Evolutionary conservation across 1,284 basidiomycete genomes (phyloP).

Genomic region (Rugosomyces carneus): DNA sequence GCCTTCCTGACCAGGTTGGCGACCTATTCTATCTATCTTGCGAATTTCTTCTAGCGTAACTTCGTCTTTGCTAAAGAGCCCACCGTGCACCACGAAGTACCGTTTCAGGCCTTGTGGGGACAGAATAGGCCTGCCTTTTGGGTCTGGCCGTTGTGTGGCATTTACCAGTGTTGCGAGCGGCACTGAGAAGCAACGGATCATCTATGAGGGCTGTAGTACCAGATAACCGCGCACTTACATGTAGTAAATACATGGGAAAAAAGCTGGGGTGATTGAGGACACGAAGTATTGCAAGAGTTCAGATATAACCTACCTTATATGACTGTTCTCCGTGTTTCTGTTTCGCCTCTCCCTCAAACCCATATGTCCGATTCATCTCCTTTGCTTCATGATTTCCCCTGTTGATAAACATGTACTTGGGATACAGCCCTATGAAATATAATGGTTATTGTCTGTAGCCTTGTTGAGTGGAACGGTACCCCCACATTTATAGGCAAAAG

Average conservation of each 20-base stretch:
- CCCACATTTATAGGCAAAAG: constrained; percentile 93
- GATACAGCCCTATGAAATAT: constrained; percentile 76
- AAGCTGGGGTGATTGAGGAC: constrained; percentile 45
- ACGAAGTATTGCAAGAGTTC: neutral
- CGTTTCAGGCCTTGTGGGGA: constrained; percentile 82
- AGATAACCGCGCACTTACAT: constrained; percentile 42
- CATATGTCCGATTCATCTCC: constrained; percentile 86
- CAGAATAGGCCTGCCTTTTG: constrained; percentile 52
- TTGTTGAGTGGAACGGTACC: constrained; percentile 1
- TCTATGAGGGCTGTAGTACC: constrained; percentile 5
- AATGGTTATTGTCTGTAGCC: constrained; percentile 7
- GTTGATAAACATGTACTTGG: constrained; percentile 83
- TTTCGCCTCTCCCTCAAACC: constrained; percentile 96
- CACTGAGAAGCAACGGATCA: constrained; percentile 41
- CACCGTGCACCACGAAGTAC: constrained; percentile 95
- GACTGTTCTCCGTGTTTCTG: constrained; percentile 92
- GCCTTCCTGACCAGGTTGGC: constrained; percentile 92
- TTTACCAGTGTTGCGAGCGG: constrained; percentile 86
- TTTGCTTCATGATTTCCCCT: constrained; percentile 97
- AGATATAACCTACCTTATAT: constrained; percentile 54
- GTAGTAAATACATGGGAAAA: constrained; percentile 91
- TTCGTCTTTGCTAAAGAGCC: constrained; percentile 91
- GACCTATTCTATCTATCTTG: constrained; percentile 81
- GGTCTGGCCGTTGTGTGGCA: constrained; percentile 57
- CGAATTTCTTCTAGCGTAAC: constrained; percentile 91